Evolutionary conservation across 2,329 filamentous ascomycete species (phyloP), one percentile per base, ranked within the genome.

Genomic region (Sordariomycetes sp.): DNA sequence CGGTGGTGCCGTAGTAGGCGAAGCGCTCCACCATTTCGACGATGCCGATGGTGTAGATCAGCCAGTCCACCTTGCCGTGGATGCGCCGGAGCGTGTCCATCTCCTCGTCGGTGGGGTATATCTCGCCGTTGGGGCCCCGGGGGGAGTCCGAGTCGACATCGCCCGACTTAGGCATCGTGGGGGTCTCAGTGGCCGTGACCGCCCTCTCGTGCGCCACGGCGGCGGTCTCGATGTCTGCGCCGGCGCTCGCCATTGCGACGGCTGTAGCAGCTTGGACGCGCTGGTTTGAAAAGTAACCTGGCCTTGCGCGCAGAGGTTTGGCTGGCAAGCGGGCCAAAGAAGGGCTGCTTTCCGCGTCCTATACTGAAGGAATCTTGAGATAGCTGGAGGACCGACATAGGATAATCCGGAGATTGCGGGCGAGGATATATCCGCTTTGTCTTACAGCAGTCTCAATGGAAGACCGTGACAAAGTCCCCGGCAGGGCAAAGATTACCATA

Each of bases 1-100:
- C 76, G 12, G 78, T 80, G 5, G 79, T 81, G 36, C 86, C 86
- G 63, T 88, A 88, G 73, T 87, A 89, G 2, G 81, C 84, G 68
- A 87, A 87, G 36, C 86, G 81, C 69, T 89, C 86, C 68, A 83
- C 87, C 32, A 88, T 66, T 67, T 88, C 85, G 51, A 87, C 76
- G 59, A 87, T 81, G 1, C 81, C 82, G 60, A 88, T 78, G 34
- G 79, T 82, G 64, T 80, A 86, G 10, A 82, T 72, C 39, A 74
- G 76, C 70, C 76, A 76, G 1, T 81, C 82, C 25, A 88, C 78
- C 62, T 74, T 74, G 62, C 77, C 79, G 10, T 79, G 69, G 1
- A 84, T 74, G 61, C 79, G 78, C 32, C 74, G 74, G 17, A 84
- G 70, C 1, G 75, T 78, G 10, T 60, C 62, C 53, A 81, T 60